Evolutionary conservation across 73 alveolate genomes (phyloP).

Genomic region (Stentor coeruleus): DNA sequence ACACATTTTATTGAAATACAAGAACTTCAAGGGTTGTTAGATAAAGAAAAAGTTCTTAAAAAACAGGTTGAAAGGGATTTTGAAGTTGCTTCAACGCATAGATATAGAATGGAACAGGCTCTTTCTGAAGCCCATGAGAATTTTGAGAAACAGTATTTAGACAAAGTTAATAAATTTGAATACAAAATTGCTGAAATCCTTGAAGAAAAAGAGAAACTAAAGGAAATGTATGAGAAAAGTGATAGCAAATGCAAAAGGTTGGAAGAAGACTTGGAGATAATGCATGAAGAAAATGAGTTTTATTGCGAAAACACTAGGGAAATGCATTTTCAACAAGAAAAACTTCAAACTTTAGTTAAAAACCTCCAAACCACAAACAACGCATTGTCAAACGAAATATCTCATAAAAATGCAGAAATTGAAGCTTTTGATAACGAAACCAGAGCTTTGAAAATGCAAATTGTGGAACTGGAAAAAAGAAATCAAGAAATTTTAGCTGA

Average conservation of each 20-base stretch:
- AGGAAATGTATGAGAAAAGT: not conserved
- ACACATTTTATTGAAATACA: not conserved
- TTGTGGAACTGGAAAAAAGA: not conserved
- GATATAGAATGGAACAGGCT: conserved; percentile 7
- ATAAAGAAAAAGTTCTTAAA: not conserved
- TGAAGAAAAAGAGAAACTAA: not conserved
- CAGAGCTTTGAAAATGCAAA: not conserved
- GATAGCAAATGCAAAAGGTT: not conserved
- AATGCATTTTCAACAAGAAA: not conserved
- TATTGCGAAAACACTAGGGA: not conserved
- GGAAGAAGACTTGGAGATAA: not conserved
- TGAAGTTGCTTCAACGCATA: conserved; percentile 14
- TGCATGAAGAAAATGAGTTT: not conserved
- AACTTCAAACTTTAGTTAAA: not conserved
- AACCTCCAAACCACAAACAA: not conserved
- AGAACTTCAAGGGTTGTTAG: conserved; percentile 16
- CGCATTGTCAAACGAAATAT: not conserved
- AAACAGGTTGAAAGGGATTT: conserved; percentile 25
- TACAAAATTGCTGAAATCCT: not conserved
- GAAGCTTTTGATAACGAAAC: not conserved
- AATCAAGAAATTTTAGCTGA: not conserved
- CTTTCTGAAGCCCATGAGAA: not conserved
- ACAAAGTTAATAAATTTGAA: not conserved
- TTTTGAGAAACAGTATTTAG: not conserved
- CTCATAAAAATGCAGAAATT: not conserved